These are phyloP conservation scores for Pogostemon cablin DNA, from an alignment of 257 asterid genomes.

Conservation along the genomic window DNA sequence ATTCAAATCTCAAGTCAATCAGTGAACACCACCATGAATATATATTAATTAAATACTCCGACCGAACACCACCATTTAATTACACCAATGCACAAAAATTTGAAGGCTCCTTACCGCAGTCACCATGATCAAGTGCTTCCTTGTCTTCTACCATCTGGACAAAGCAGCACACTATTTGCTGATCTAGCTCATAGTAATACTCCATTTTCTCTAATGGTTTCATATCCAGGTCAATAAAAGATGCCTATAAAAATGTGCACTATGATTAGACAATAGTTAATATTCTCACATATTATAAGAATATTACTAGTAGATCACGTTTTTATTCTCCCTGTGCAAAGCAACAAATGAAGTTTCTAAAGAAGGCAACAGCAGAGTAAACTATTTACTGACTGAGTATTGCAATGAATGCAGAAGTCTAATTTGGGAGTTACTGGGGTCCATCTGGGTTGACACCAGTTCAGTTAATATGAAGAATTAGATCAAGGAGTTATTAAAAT, in stretches of 20 bases:
- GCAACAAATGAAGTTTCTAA: not conserved
- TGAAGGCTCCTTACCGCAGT: constrained; percentile 35
- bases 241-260: constrained; percentile 51
- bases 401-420: not conserved
- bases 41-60: too few species aligned
- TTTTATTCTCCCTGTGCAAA: constrained; percentile 10
- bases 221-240: constrained; percentile 94
- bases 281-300: not conserved
- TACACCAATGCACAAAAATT: constrained; percentile 27
- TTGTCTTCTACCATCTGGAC: constrained; percentile 49
- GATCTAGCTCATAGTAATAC: constrained; percentile 82
- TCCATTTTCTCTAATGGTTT: constrained; percentile 83
- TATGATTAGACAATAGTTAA: constrained; percentile 21
- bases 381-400: constrained; percentile 9
- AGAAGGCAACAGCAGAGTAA: constrained; percentile 24
- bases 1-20: constrained; percentile 6
- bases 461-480: too few species aligned
- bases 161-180: constrained; percentile 67
- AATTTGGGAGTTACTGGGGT: not conserved
- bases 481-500: too few species aligned
- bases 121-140: constrained; percentile 36
- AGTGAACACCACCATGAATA: too few species aligned
- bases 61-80: constrained; percentile 28
- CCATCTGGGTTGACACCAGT: too few species aligned
- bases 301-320: not conserved